Conservation (phyloP, 1,139 yeast genomes). For the Candida tetrigidarum region DNA sequence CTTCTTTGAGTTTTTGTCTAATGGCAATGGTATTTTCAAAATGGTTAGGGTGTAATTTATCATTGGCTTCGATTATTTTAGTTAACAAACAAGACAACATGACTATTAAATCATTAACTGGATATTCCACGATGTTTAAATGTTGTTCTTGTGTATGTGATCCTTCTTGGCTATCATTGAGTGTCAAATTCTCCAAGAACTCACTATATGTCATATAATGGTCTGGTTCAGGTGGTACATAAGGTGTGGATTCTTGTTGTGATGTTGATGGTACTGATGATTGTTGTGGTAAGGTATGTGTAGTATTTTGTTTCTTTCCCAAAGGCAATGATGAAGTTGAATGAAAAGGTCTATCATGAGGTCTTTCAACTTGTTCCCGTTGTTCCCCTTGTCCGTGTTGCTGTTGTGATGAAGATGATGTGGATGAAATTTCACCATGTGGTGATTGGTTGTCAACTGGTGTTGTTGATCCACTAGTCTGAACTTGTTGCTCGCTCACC, state of each 20-base stretch:
- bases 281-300: conserved; percentile 6
- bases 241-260: conserved; percentile 11
- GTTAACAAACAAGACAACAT: conserved; percentile 87
- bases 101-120: conserved; percentile 75
- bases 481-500: conserved; percentile 9
- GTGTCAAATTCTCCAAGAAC: conserved; percentile 37
- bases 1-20: conserved; percentile 48
- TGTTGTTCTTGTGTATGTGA: conserved; percentile 47
- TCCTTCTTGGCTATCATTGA: conserved; percentile 23
- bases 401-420: conserved; percentile 1
- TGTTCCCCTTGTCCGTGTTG: conserved; percentile 8
- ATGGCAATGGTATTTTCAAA: conserved; percentile 55
- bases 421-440: conserved; percentile 1
- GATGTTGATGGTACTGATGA: conserved; percentile 8
- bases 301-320: conserved; percentile 3
- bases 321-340: conserved; percentile 7
- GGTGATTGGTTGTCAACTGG: conserved; percentile 7
- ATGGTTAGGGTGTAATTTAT: conserved; percentile 75
- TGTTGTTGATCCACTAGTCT: conserved; percentile 14
- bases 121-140: conserved; percentile 80
- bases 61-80: conserved; percentile 92
- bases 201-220: conserved; percentile 51
- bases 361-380: conserved; percentile 3
- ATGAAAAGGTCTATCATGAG: conserved; percentile 2
- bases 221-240: conserved; percentile 37